Conservation (phyloP, 208 protist genomes). For the Novymonas esmeraldas region DNA sequence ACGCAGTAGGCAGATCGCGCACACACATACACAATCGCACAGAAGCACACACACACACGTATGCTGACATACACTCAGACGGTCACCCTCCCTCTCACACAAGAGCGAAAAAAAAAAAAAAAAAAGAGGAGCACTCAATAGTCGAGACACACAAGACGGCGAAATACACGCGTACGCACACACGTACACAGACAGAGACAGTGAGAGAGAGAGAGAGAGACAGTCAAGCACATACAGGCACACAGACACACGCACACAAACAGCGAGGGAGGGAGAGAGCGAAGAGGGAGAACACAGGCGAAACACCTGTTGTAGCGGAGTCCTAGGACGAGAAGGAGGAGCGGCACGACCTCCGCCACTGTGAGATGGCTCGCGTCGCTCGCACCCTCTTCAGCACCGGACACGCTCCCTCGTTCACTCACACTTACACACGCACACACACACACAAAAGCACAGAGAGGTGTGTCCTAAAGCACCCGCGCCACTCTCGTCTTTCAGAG, state of each 20-base stretch:
- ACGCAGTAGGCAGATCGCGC: too few relatives aligned
- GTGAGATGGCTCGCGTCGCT: too few relatives aligned
- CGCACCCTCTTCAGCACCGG: too few relatives aligned
- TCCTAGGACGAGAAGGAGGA: too few relatives aligned
- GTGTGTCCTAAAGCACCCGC: not conserved
- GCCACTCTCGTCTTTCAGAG: constrained; percentile 28
- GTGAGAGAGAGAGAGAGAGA: constrained; percentile 1
- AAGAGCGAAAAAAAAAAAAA: constrained; percentile 11
- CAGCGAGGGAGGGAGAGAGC: constrained; percentile 2
- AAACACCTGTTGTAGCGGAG: too few relatives aligned
- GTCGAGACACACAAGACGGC: not conserved
- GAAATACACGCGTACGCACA: not conserved
- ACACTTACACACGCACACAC: too few relatives aligned
- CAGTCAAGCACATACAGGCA: not conserved
- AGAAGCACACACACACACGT: not conserved
- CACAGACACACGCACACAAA: not conserved
- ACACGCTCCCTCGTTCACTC: too few relatives aligned
- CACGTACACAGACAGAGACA: not conserved
- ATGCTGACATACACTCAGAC: not conserved
- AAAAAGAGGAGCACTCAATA: not conserved
- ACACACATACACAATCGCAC: not conserved
- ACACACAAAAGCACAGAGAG: not conserved
- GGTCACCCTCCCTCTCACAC: too few relatives aligned
- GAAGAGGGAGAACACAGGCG: not conserved
- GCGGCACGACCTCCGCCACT: too few relatives aligned